These are phyloP conservation scores for Chenopodium formosanum DNA, from an alignment of 148 eudicot genomes.

Conservation along the genomic window DNA sequence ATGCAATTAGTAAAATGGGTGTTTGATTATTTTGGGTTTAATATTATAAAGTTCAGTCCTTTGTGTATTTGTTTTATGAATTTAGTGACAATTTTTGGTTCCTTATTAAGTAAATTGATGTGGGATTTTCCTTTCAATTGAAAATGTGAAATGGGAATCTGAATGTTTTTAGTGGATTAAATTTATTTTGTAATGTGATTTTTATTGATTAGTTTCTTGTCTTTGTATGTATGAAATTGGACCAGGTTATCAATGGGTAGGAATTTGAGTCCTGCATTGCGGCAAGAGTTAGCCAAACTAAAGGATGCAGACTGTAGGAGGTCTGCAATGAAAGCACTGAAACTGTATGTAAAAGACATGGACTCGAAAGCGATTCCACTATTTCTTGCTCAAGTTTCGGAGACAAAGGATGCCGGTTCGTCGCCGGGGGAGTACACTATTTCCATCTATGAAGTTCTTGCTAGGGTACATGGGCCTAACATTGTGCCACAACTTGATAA, in stretches of 20 bases:
- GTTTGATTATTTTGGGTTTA: background rate
- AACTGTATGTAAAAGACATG: constrained; percentile 76
- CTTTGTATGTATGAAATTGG: background rate
- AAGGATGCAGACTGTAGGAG: constrained; percentile 82
- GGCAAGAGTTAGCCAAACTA: constrained; percentile 78
- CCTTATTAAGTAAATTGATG: background rate
- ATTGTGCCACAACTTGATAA: constrained; percentile 80
- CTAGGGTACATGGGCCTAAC: constrained; percentile 88
- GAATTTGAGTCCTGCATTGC: constrained; percentile 68
- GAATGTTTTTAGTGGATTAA: background rate
- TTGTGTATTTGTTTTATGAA: background rate
- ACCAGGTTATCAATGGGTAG: constrained; percentile 55
- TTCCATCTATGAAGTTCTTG: constrained; percentile 92
- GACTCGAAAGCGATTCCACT: constrained; percentile 83
- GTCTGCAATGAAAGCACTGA: constrained; percentile 87
- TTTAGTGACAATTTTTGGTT: background rate
- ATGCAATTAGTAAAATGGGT: background rate
- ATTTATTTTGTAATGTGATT: background rate
- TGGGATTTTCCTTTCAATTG: constrained; percentile 7
- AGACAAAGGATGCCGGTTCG: constrained; percentile 62
- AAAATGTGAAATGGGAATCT: background rate
- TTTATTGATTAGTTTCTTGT: background rate
- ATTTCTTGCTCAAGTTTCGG: constrained; percentile 96
- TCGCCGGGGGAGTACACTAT: constrained; percentile 82
- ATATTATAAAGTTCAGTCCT: background rate